Conservation (phyloP, 805 yeast genomes). For the Wickerhamomyces hampshirensis region DNA sequence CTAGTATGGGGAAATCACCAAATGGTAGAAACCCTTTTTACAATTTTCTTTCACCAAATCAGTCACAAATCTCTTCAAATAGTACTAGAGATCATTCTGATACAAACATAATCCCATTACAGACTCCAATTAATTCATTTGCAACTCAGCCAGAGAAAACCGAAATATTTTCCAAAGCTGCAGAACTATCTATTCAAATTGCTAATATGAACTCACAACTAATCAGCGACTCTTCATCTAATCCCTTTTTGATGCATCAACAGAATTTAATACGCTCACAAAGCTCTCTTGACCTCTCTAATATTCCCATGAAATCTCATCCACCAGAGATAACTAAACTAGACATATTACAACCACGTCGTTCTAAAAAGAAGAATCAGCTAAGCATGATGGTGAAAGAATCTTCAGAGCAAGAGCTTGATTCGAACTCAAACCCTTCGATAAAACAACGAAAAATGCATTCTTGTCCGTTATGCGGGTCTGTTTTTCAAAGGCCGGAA, state of each 20-base stretch:
- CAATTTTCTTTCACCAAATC: conserved; percentile 35
- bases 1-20: conserved; percentile 27
- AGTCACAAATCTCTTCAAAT: conserved; percentile 1
- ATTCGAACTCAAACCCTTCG: too few relatives aligned
- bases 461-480: conserved; percentile 59
- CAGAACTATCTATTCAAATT: not conserved
- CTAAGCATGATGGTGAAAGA: too few relatives aligned
- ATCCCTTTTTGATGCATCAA: not conserved
- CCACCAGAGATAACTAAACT: conserved; percentile 11
- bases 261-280: conserved; percentile 6
- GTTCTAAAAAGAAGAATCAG: not conserved
- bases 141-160: too few relatives aligned
- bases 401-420: too few relatives aligned
- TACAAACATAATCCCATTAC: not conserved
- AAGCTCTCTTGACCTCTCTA: conserved; percentile 11
- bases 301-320: conserved; percentile 5
- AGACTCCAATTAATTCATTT: not conserved
- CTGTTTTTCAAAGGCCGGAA: conserved; percentile 62
- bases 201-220: not conserved
- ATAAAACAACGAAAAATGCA: conserved; percentile 48
- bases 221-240: too few relatives aligned
- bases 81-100: not conserved
- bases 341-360: conserved; percentile 14
- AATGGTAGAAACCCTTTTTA: conserved; percentile 43
- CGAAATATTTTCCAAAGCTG: not conserved